phyloP scores from a whole-genome alignment of 2,329 filamentous ascomycete genomes.

The Xylariaceae sp. region DNA sequence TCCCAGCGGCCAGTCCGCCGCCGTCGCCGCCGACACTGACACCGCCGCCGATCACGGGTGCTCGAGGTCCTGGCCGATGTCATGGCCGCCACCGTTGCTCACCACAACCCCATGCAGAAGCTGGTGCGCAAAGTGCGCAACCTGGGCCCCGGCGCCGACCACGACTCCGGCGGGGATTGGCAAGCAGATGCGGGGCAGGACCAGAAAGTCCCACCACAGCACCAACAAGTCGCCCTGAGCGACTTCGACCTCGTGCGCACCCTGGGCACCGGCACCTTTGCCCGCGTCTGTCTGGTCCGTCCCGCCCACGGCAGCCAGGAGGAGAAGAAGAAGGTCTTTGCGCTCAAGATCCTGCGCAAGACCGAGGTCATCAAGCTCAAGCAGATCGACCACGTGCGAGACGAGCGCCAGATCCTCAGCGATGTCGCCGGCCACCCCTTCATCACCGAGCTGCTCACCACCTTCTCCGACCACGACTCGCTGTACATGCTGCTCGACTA shows the following conservation, averaged over 20 bases:
- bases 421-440: conserved; percentile 76
- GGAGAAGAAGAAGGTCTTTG: conserved; percentile 62
- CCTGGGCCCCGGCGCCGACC: conserved; percentile 13
- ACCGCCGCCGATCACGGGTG: no score
- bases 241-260: conserved; percentile 72
- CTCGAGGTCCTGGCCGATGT: no score
- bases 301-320: conserved; percentile 46
- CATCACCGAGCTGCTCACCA: conserved; percentile 70
- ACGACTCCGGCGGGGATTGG: conserved; percentile 11
- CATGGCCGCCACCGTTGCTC: conserved; percentile 27
- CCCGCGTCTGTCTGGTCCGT: conserved; percentile 70
- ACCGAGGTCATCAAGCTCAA: conserved; percentile 69
- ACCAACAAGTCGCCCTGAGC: conserved; percentile 33
- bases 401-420: conserved; percentile 71
- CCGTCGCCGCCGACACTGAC: no score
- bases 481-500: conserved; percentile 81
- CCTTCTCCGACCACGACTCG: conserved; percentile 72
- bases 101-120: conserved; percentile 13
- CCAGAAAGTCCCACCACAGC: conserved; percentile 22
- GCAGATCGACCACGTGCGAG: conserved; percentile 79
- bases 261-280: conserved; percentile 73
- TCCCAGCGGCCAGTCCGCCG: no score
- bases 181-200: conserved; percentile 16
- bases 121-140: conserved; percentile 17
- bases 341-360: conserved; percentile 71